Base-by-base conservation (phyloP, 306 rosid species). In the Vigna reflexopilosa region DNA sequence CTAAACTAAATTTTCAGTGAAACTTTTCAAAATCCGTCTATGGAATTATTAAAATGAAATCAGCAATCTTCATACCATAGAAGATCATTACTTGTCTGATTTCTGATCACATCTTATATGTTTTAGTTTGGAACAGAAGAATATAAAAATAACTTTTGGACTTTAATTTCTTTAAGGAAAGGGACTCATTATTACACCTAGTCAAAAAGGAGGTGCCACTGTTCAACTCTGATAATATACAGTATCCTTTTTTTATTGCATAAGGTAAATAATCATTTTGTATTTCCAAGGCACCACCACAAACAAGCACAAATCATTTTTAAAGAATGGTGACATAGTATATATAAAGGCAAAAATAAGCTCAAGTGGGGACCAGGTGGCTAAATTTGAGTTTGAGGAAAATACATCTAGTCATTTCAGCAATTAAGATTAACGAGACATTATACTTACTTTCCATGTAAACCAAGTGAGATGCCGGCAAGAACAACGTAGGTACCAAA, bases 391-490 rank as follows among this genome's bases (percentile, higher is more conserved):
- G n/a, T 61, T 58, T 72, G 56, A 55, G 22, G 34, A 69, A 17
- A 77, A 19, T 30, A 55, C 71, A 16, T 48, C 62, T 40, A 22
- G 20, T 7, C 13, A 62, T 30, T 26, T 13, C 32, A 51, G 17
- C 19, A 67, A 72, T 14, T 61, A 26, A 34, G 17, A 51, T 68
- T 16, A 49, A 54, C 28, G 75, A 77, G 61, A 73, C 7, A 87
- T 93, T 40, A 34, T 8, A 62, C 68, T 62, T 86, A 96, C 99
- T 87, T 93, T 75, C 99, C 99, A 8, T 72, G 89, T 81, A 91
- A 86, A 85, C 98, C 99, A 88, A 95, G 81, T 22, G 98, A 93
- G 86, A 96, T 83, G 76, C 99, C 99, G 67, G 98, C 98, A 83
- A 96, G 92, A 83, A 96, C 89, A 58, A 96, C 93, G 7, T 95